Evolutionary conservation across 148 eudicot species (phyloP).

Genomic region (Pharnaceum exiguum): DNA sequence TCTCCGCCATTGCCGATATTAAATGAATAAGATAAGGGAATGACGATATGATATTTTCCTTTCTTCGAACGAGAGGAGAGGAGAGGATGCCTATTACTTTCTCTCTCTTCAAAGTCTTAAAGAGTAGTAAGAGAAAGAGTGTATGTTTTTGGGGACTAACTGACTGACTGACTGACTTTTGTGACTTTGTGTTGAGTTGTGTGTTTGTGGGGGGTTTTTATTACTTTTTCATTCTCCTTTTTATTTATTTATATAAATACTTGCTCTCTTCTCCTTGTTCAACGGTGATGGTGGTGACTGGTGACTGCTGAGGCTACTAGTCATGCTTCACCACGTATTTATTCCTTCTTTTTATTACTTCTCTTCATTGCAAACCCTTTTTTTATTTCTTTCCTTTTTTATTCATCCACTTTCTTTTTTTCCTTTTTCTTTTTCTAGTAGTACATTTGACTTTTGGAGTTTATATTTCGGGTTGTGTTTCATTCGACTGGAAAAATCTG

Average conservation of each 20-base stretch:
- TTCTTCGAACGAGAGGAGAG: too few species aligned
- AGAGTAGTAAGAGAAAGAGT: too few species aligned
- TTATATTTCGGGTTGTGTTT: too few species aligned
- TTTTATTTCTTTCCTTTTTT: neutral
- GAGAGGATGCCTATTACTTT: neutral
- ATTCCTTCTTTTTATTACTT: neutral
- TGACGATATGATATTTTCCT: neutral
- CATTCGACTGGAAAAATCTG: too few species aligned
- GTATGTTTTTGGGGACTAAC: too few species aligned
- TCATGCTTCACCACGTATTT: slow-evolving; percentile 19
- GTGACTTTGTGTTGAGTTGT: too few species aligned
- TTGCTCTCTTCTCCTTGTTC: neutral
- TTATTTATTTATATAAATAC: slow-evolving; percentile 1
- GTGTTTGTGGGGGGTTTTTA: too few species aligned
- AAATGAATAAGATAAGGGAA: neutral
- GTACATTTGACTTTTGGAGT: slow-evolving; percentile 9
- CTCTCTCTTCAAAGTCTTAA: neutral
- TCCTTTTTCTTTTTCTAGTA: neutral
- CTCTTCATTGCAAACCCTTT: too few species aligned
- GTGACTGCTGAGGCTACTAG: slow-evolving; percentile 1
- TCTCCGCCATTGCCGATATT: too few species aligned
- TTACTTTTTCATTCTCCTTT: neutral
- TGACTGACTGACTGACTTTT: too few species aligned
- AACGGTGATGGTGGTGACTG: neutral
- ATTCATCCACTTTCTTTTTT: too few species aligned